Conservation (phyloP, 805 yeast genomes). For the Candida broadrunensis region DNA sequence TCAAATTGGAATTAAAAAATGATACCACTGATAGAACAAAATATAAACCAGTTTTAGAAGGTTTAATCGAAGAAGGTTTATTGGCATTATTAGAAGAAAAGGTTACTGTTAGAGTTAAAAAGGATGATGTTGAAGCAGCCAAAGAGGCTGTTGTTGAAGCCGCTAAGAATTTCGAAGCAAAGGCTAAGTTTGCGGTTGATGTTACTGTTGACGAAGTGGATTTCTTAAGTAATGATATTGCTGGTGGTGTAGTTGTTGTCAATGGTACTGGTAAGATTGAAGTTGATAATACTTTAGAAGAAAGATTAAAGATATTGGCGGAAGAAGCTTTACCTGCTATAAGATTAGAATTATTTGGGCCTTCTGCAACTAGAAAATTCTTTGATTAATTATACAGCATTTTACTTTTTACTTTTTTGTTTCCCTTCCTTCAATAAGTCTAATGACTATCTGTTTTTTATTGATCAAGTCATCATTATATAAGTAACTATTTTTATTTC, state of each 20-base stretch:
- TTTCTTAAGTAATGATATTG: slow-evolving; percentile 58
- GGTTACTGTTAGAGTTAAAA: slow-evolving; percentile 63
- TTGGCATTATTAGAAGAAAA: slow-evolving; percentile 70
- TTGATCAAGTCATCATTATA: too few species aligned
- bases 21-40: slow-evolving; percentile 52
- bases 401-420: too few species aligned
- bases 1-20: slow-evolving; percentile 59
- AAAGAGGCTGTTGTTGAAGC: slow-evolving; percentile 63
- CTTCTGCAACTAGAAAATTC: slow-evolving; percentile 82
- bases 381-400: slow-evolving; percentile 68
- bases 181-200: slow-evolving; percentile 55
- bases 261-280: slow-evolving; percentile 80
- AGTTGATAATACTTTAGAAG: slow-evolving; percentile 90
- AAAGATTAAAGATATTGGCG: slow-evolving; percentile 79
- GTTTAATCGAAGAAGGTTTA: slow-evolving; percentile 75
- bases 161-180: slow-evolving; percentile 57
- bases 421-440: too few species aligned
- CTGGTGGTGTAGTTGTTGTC: slow-evolving; percentile 83
- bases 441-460: too few species aligned
- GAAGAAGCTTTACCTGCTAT: slow-evolving; percentile 90
- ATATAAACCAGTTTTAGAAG: slow-evolving; percentile 69
- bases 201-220: slow-evolving; percentile 54
- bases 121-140: slow-evolving; percentile 60
- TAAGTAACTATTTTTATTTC: too few species aligned
- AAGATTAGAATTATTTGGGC: slow-evolving; percentile 85